Evolutionary conservation across 116 monocot species (phyloP).

Genomic region (Posidonia oceanica): DNA sequence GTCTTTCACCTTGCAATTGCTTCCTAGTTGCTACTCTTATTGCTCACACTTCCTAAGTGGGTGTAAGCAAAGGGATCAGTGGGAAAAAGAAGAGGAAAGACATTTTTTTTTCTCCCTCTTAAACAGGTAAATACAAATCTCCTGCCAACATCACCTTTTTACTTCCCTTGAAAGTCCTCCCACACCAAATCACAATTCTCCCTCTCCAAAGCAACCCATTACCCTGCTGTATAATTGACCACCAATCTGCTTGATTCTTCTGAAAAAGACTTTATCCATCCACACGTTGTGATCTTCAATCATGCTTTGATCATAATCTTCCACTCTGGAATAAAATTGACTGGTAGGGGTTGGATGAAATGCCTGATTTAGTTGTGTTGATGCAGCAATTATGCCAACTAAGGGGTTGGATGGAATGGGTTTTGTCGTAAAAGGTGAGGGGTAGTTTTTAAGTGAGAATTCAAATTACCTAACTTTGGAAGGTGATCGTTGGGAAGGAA

Average conservation of each 20-base stretch:
- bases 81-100: too few relatives aligned
- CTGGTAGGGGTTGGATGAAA: neutral
- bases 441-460: neutral
- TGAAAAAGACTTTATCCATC: neutral
- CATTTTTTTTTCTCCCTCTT: too few relatives aligned
- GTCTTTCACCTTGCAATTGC: too few relatives aligned
- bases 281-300: neutral
- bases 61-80: too few relatives aligned
- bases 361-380: neutral
- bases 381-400: too few relatives aligned
- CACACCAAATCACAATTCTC: conserved; percentile 11
- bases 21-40: too few relatives aligned
- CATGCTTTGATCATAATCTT: conserved; percentile 1
- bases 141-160: neutral
- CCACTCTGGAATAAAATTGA: neutral
- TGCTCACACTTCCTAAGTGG: too few relatives aligned
- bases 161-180: conserved; percentile 3
- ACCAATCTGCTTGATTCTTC: neutral
- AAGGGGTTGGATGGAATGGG: neutral
- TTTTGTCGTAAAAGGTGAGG: neutral
- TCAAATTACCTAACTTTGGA: conserved; percentile 10
- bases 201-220: conserved; percentile 1
- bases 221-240: conserved; percentile 3
- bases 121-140: too few relatives aligned
- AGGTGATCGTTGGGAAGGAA: conserved; percentile 1